phyloP scores from a whole-genome alignment of 495 filamentous ascomycete species.

The Podospora anserina region DNA sequence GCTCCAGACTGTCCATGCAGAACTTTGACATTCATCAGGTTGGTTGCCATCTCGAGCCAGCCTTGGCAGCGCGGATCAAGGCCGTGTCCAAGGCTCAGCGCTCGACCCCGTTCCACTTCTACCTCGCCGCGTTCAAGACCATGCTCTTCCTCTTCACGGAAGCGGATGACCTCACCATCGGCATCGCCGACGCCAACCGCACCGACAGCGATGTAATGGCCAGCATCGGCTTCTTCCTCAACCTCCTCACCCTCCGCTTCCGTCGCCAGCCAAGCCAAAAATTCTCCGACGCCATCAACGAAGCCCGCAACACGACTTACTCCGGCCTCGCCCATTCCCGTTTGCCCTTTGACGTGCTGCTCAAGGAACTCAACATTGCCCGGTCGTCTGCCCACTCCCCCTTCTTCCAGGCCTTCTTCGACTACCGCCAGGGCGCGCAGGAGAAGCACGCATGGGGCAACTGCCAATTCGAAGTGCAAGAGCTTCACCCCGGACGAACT shows the following conservation, averaged over 20 bases:
- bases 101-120: slow-evolving; percentile 40
- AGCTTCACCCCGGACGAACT: not conserved
- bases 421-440: slow-evolving; percentile 27
- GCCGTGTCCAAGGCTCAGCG: not conserved
- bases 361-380: slow-evolving; percentile 28
- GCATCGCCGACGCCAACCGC: slow-evolving; percentile 44
- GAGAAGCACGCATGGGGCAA: not conserved
- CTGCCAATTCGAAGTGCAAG: not conserved
- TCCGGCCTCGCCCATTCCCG: not conserved
- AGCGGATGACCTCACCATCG: slow-evolving; percentile 32
- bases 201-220: slow-evolving; percentile 21
- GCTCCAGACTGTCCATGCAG: no score
- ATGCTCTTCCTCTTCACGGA: slow-evolving; percentile 28
- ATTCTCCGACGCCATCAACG: not conserved
- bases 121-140: slow-evolving; percentile 35
- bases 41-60: no score
- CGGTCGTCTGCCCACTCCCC: slow-evolving; percentile 22
- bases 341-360: slow-evolving; percentile 31
- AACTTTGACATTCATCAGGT: no score
- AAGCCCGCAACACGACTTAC: not conserved
- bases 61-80: no score
- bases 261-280: not conserved
- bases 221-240: slow-evolving; percentile 46
- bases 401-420: slow-evolving; percentile 33
- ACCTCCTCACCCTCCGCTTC: slow-evolving; percentile 48